Conservation (phyloP, 2,329 filamentous ascomycete species). For the Blastomyces silverae region DNA sequence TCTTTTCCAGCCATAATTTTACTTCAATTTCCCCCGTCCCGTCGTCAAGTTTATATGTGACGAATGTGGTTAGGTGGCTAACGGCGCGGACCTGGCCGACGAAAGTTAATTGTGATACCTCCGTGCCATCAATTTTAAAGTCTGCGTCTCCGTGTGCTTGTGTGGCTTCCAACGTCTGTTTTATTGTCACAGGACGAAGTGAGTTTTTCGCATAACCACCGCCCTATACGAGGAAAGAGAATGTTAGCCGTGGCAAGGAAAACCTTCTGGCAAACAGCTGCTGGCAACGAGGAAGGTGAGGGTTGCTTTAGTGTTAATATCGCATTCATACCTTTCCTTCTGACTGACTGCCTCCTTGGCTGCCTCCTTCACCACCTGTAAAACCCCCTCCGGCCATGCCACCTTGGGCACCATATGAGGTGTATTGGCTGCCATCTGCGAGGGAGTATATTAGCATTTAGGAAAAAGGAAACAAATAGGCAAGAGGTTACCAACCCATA, state of each 20-base stretch:
- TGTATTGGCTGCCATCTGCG: slow-evolving; percentile 36
- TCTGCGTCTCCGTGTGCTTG: slow-evolving; percentile 67
- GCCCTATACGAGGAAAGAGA: not conserved
- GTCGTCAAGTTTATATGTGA: slow-evolving; percentile 89
- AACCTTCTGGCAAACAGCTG: not conserved
- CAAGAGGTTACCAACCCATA: slow-evolving; percentile 7
- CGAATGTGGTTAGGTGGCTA: slow-evolving; percentile 79
- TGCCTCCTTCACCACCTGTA: slow-evolving; percentile 47
- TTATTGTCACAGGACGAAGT: slow-evolving; percentile 88
- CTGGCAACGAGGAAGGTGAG: slow-evolving; percentile 14
- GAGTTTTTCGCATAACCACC: slow-evolving; percentile 67
- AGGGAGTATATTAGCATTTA: not conserved
- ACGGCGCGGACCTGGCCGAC: slow-evolving; percentile 87
- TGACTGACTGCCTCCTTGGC: slow-evolving; percentile 46
- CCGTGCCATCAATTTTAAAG: slow-evolving; percentile 73
- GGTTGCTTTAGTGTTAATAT: slow-evolving; percentile 12
- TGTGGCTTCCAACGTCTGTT: slow-evolving; percentile 79
- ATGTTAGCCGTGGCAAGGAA: not conserved
- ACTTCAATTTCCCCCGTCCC: slow-evolving; percentile 85
- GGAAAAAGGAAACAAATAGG: not conserved
- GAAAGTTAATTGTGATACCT: slow-evolving; percentile 71
- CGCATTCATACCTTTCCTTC: slow-evolving; percentile 39
- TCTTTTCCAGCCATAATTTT: slow-evolving; percentile 47
- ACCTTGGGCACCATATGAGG: slow-evolving; percentile 51
- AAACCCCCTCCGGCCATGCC: slow-evolving; percentile 55